These are phyloP conservation scores for Neurospora pannonica DNA, from an alignment of 495 filamentous ascomycete genomes.

Conservation along the genomic window DNA sequence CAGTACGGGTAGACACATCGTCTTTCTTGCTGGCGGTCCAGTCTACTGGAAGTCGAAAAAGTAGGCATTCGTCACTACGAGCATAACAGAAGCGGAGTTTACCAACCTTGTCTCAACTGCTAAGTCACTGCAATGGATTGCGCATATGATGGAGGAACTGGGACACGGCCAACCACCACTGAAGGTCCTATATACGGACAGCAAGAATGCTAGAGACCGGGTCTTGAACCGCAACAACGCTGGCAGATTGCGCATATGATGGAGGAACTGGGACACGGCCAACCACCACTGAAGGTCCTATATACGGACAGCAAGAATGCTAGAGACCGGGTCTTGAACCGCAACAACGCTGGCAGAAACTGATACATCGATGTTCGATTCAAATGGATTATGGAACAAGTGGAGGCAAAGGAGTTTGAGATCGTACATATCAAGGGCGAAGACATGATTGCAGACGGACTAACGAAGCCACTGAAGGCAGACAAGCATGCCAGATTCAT, in stretches of 20 bases:
- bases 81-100: not conserved
- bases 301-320: slow-evolving; percentile 1
- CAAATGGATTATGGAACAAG: not conserved
- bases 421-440: not conserved
- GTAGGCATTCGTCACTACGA: not conserved
- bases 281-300: not conserved
- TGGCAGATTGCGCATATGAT: not conserved
- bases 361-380: not conserved
- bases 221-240: not conserved
- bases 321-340: not conserved
- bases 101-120: not conserved
- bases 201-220: not conserved
- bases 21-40: not conserved
- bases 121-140: not conserved
- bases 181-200: not conserved
- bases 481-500: not conserved
- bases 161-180: not conserved
- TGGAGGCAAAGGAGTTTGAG: not conserved
- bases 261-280: not conserved
- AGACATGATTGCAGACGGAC: not conserved
- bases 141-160: not conserved
- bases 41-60: slow-evolving; percentile 2
- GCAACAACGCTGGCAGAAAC: not conserved
- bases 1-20: not conserved
- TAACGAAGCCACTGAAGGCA: not conserved